A percentile compares a stretch with the other conserved stretches of the same genome.
phyloP scores from a whole-genome alignment of 1,284 basidiomycete genomes.

The Exobasidium cylindrosporum region DNA sequence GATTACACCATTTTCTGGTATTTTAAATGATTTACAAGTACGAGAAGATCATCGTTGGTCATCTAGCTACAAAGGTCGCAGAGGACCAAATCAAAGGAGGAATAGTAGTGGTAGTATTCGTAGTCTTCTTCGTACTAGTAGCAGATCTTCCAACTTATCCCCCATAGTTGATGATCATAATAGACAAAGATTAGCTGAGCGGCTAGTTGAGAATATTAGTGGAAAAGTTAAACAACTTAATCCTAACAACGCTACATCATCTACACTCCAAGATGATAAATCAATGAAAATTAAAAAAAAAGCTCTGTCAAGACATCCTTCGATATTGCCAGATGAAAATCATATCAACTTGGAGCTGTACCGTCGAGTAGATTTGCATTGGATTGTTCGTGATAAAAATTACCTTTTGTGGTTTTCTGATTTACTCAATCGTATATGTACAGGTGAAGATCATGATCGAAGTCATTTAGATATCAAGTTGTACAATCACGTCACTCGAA shows the following conservation, averaged over 20 bases:
- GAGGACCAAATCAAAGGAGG: no score
- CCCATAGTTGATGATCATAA: neutral
- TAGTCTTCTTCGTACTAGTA: neutral
- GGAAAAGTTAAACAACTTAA: neutral
- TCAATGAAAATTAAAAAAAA: neutral
- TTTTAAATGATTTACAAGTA: constrained; percentile 15
- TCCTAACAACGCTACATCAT: neutral
- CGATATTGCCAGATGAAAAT: neutral
- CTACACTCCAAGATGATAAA: no score
- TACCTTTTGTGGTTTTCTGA: constrained; percentile 18
- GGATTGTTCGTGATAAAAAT: constrained; percentile 16
- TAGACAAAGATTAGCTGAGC: neutral
- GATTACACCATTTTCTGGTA: constrained; percentile 17
- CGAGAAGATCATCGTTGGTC: constrained; percentile 4
- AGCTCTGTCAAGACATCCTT: neutral
- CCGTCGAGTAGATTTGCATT: constrained; percentile 1
- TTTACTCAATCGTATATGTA: constrained; percentile 15
- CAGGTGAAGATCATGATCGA: neutral
- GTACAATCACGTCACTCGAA: constrained; percentile 14
- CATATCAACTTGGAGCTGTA: neutral
- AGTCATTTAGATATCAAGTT: constrained; percentile 11
- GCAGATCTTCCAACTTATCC: neutral
- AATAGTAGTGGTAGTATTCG: neutral
- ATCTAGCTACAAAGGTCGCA: neutral
- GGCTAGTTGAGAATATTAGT: neutral